Evolutionary conservation across 2,329 filamentous ascomycete species (phyloP).

Genomic region (Penicillium sp.): DNA sequence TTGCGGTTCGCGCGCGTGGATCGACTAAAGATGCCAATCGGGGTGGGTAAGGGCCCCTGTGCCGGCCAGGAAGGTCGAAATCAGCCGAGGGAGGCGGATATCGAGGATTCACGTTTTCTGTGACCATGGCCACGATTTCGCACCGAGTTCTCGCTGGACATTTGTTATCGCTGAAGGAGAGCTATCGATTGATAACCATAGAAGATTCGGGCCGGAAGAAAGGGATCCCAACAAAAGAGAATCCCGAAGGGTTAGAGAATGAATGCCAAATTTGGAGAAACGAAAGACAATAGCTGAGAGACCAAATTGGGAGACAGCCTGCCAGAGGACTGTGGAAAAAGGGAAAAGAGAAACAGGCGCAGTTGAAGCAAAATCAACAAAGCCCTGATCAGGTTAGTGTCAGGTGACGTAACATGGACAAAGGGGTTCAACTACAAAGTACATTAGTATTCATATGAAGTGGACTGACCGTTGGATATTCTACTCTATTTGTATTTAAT

Average conservation of each 20-base stretch:
- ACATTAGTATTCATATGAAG: background rate
- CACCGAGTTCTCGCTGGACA: conserved; percentile 39
- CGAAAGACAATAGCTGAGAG: conserved; percentile 10
- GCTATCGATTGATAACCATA: conserved; percentile 7
- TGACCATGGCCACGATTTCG: conserved; percentile 44
- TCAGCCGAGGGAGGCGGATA: conserved; percentile 31
- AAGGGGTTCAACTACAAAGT: background rate
- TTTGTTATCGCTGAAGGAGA: conserved; percentile 30
- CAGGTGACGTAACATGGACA: conserved; percentile 12
- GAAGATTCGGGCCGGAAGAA: background rate
- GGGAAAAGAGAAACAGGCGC: conserved; percentile 6
- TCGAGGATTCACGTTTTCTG: conserved; percentile 39
- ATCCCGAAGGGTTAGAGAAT: background rate
- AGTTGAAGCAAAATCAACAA: conserved; percentile 16
- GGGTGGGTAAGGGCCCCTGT: conserved; percentile 27
- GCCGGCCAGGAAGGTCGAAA: conserved; percentile 29
- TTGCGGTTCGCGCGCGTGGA: conserved; percentile 22
- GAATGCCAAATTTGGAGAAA: conserved; percentile 3
- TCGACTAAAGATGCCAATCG: conserved; percentile 31
- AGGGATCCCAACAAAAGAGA: conserved; percentile 1
- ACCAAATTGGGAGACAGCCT: conserved; percentile 10
- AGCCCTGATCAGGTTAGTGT: conserved; percentile 10
- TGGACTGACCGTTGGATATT: background rate
- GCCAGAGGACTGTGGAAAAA: conserved; percentile 11
- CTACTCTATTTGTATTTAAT: background rate